phyloP scores from a whole-genome alignment of 1,284 basidiomycete species.

The Phylloporus sp. region DNA sequence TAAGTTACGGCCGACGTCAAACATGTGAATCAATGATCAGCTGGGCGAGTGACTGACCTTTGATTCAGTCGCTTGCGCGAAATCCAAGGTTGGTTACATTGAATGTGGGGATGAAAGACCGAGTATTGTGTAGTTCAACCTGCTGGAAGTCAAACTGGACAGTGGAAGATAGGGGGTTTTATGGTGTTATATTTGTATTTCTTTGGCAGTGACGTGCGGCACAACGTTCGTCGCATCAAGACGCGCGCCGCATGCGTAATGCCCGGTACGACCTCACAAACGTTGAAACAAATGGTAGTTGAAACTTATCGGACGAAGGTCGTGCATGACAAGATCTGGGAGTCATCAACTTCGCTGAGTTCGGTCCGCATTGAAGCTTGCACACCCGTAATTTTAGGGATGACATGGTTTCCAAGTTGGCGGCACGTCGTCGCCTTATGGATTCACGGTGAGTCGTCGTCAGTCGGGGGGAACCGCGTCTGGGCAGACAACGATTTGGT shows the following conservation, averaged over 20 bases:
- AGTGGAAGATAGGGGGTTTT: too few species aligned
- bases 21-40: constrained; percentile 2
- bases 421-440: not conserved
- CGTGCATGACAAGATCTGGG: not conserved
- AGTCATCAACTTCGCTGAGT: too few species aligned
- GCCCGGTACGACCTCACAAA: not conserved
- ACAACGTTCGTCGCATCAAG: too few species aligned
- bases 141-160: too few species aligned
- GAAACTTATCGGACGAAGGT: not conserved
- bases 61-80: not conserved
- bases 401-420: not conserved
- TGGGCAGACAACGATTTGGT: not conserved
- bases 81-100: not conserved
- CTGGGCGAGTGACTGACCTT: constrained; percentile 1
- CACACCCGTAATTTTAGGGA: not conserved
- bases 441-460: not conserved
- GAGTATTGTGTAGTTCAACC: too few species aligned
- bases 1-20: not conserved
- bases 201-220: too few species aligned
- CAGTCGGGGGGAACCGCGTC: not conserved
- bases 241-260: too few species aligned
- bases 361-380: not conserved
- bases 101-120: too few species aligned
- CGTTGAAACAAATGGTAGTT: not conserved
- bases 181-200: too few species aligned